Percentiles rank a stretch among this genome's conserved stretches.
Conservation (phyloP, 441 rosid species). For the Eruca vesicaria region DNA sequence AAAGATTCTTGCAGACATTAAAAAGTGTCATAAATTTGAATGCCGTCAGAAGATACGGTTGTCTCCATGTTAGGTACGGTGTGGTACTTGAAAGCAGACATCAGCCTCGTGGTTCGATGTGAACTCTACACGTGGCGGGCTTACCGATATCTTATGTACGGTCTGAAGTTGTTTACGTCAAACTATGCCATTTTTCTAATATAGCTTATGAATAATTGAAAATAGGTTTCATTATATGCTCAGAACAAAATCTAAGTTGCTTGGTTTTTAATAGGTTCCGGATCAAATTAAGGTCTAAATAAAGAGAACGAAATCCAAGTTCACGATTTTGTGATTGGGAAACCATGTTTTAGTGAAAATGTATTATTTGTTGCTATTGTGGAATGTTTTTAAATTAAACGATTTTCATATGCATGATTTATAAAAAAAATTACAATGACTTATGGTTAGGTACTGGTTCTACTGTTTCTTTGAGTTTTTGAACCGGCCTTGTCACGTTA, state of each 20-base stretch:
- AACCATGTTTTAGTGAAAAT: background rate
- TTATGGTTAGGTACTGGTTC: background rate
- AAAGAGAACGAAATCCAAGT: constrained; percentile 31
- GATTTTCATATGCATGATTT: background rate
- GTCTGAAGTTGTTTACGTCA: constrained; percentile 16
- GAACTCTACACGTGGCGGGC: constrained; percentile 25
- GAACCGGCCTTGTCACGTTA: background rate
- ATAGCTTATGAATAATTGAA: background rate
- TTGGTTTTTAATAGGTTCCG: constrained; percentile 21
- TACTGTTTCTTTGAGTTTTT: background rate
- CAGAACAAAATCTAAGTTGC: constrained; percentile 28
- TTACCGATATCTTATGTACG: constrained; percentile 28
- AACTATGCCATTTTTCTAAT: constrained; percentile 11
- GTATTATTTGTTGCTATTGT: background rate
- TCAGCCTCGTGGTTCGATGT: constrained; percentile 29
- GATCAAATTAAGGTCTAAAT: constrained; percentile 16
- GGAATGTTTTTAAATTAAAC: background rate
- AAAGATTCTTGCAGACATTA: constrained; percentile 18
- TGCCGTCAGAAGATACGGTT: constrained; percentile 33
- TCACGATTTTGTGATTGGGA: constrained; percentile 21
- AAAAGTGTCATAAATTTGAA: constrained; percentile 25
- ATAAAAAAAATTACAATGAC: background rate
- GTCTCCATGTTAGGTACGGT: constrained; percentile 41
- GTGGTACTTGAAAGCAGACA: constrained; percentile 33
- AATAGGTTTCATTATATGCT: constrained; percentile 14